Percentiles rank a stretch among this genome's conserved stretches.
Conservation (phyloP, 1,139 yeast species). For the Suhomyces chickasaworum region DNA sequence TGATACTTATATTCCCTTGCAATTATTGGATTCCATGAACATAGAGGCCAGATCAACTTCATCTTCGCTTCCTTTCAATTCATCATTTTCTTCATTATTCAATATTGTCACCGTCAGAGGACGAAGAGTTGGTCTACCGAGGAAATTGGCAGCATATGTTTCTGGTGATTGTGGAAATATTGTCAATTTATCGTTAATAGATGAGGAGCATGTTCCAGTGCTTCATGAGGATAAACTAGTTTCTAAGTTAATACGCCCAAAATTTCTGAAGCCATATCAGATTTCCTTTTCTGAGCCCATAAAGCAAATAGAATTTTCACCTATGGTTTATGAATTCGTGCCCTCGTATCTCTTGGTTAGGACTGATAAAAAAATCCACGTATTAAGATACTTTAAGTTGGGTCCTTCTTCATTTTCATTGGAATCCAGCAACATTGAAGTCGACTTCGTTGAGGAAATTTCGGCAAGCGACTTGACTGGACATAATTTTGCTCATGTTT, state of each 20-base stretch:
- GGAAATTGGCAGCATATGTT: conserved; percentile 34
- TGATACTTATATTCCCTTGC: conserved; percentile 26
- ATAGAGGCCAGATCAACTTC: conserved; percentile 28
- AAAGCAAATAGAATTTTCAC: conserved; percentile 37
- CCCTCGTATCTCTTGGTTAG: conserved; percentile 30
- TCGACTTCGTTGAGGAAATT: conserved; percentile 28
- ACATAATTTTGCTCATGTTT: conserved; percentile 47
- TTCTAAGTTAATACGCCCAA: conserved; percentile 12
- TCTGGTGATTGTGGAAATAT: conserved; percentile 35
- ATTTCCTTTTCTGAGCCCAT: conserved; percentile 38
- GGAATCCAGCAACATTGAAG: conserved; percentile 15
- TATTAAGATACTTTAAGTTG: conserved; percentile 24
- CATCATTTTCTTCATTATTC: conserved; percentile 33
- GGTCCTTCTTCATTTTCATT: conserved; percentile 3
- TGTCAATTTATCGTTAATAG: conserved; percentile 29
- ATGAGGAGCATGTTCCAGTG: conserved; percentile 3
- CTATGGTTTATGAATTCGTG: conserved; percentile 19
- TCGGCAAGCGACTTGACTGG: conserved; percentile 25
- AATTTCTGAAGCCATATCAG: conserved; percentile 23
- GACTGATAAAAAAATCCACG: conserved; percentile 28
- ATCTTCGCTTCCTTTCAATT: conserved; percentile 40
- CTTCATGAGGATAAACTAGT: neutral
- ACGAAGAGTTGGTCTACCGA: conserved; percentile 11
- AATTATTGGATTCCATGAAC: conserved; percentile 26
- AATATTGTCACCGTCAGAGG: conserved; percentile 24